Percentiles rank a stretch among this genome's conserved stretches.
phyloP scores from a whole-genome alignment of 139 green algal species.

The Chlorella vulgaris region DNA sequence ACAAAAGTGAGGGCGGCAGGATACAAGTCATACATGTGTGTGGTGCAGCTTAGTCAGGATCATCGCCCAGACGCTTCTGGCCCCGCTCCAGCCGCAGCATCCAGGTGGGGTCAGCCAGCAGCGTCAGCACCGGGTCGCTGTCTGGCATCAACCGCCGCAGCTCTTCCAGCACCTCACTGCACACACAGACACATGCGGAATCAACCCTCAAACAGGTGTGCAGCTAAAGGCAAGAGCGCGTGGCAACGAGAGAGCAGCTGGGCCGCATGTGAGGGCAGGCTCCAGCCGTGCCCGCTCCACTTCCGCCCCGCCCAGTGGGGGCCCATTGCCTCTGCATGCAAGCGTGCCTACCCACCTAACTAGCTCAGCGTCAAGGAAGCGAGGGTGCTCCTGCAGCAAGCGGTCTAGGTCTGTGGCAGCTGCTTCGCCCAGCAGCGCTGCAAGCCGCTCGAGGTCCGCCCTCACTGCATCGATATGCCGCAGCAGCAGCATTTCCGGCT shows the following conservation, averaged over 20 bases:
- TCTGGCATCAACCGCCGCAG: conserved; percentile 42
- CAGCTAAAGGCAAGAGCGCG: not conserved
- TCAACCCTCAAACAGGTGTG: no score
- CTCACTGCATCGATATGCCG: not conserved
- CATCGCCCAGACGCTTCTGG: conserved; percentile 34
- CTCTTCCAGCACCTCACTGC: conserved; percentile 41
- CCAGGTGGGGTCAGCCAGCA: conserved; percentile 37
- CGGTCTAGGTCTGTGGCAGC: conserved; percentile 4
- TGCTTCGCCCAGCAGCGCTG: not conserved
- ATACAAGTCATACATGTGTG: no score
- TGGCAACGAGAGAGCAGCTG: no score
- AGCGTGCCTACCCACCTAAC: not conserved
- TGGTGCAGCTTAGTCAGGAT: conserved; percentile 17
- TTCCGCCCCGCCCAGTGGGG: not conserved
- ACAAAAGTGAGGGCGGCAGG: no score
- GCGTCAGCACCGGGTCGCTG: conserved; percentile 25
- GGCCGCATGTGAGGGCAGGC: no score
- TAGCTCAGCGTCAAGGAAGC: conserved; percentile 26
- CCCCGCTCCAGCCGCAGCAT: conserved; percentile 46
- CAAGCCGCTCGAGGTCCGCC: not conserved
- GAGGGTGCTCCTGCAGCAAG: conserved; percentile 1
- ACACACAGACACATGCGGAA: no score
- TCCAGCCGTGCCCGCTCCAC: no score
- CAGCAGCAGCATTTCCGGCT: conserved; percentile 44
- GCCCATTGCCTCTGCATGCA: not conserved